These are phyloP conservation scores for Colletotrichum spaethianum DNA, from an alignment of 2,329 filamentous ascomycete species.

Conservation along the genomic window DNA sequence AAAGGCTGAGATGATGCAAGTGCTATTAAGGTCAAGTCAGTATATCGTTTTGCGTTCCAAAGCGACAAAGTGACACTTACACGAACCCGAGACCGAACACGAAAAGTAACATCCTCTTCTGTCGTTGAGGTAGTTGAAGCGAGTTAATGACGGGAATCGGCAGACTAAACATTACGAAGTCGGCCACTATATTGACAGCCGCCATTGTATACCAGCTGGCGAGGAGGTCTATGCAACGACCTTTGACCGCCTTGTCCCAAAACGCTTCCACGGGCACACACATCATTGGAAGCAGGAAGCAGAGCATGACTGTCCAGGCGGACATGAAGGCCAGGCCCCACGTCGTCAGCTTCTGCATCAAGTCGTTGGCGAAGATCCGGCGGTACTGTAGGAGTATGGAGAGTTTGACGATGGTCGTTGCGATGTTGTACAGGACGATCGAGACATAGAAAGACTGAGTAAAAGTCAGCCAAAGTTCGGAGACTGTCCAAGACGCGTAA, in stretches of 20 bases:
- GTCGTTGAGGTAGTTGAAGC: constrained; percentile 44
- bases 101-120: constrained; percentile 44
- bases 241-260: constrained; percentile 44
- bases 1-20: constrained; percentile 47
- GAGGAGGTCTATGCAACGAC: constrained; percentile 47
- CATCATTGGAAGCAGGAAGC: constrained; percentile 47
- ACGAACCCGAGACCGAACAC: constrained; percentile 49
- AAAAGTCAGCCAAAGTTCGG: neutral
- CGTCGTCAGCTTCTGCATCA: constrained; percentile 45
- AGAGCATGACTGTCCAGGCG: constrained; percentile 48
- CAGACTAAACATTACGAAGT: constrained; percentile 47
- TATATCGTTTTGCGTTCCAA: neutral
- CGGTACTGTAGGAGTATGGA: constrained; percentile 57
- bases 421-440: constrained; percentile 53
- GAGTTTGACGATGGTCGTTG: constrained; percentile 52
- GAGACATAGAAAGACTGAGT: constrained; percentile 49
- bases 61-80: constrained; percentile 38
- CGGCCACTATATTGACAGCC: constrained; percentile 46
- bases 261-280: constrained; percentile 49
- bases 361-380: constrained; percentile 52
- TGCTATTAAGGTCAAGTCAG: constrained; percentile 38
- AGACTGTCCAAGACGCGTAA: neutral
- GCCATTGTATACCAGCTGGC: constrained; percentile 49
- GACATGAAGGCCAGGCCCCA: constrained; percentile 46
- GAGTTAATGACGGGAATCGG: constrained; percentile 46